Base-by-base conservation (phyloP, 352 stramenopile species). In the Phytopythium litorale region DNA sequence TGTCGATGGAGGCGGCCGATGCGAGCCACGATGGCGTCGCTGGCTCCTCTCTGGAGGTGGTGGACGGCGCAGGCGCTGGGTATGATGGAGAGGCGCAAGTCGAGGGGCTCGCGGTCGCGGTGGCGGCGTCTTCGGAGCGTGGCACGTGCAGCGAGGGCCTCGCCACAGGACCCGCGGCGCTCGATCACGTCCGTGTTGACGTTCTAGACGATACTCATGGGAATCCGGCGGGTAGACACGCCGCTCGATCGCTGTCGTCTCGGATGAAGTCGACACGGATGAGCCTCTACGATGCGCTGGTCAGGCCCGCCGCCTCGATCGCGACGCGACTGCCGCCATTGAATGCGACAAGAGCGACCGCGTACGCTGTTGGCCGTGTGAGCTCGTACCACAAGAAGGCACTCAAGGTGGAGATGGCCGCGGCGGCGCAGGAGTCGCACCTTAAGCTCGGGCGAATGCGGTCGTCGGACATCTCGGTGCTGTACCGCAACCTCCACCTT, bases 361-460 rank as follows among this genome's bases (percentile, higher is more conserved):
- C 25, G 11, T 28, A 65, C 11, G 16, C 68, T 7, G 7, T 51
- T n/a, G 18, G 64, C 19, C 46, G 28, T 32, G 62, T 42, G 8
- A 48, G 25, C 12, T 58, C 62, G 23, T 70, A 73, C 52, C 60
- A 76, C 58, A 76, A 71, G 59, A 73, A 68, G 46, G 63, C 63
- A 0, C 69, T 76, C 49, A 76, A 76, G 64, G 32, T 23, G 5
- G 73, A 68, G 19, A 60, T 64, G 21, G 37, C 65, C 42, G 62
- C 54, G 45, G 40, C 56, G 30, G 28, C 33, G 11, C 52, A 67
- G 46, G 52, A 64, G 19, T 78, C 58, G 6, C 66, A 75, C 21
- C 56, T 78, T 33, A 77, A 73, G 35, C 57, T 78, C 5, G 59
- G 72, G 5, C 69, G 51, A 2, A 51, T 79, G 18, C 35, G 60